Evolutionary conservation across 305 asterid species (phyloP).

Genomic region (Solanum hybrid): DNA sequence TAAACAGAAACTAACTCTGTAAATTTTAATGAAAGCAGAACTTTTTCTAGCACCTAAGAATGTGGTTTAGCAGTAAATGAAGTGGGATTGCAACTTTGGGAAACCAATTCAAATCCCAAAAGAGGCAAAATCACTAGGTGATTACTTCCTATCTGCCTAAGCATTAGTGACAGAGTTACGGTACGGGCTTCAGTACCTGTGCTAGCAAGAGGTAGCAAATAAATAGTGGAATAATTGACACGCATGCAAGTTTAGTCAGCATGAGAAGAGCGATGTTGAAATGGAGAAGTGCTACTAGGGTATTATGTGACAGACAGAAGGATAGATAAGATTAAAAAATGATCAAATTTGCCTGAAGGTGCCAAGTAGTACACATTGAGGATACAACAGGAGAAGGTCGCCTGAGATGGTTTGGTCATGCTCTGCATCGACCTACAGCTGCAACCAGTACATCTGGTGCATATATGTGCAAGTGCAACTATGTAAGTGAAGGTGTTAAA

Average conservation of each 20-base stretch:
- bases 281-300: not conserved
- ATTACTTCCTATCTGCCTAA: not conserved
- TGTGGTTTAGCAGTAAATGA: not conserved
- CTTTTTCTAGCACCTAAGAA: not conserved
- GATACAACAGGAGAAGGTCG: not conserved
- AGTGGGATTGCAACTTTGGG: not conserved
- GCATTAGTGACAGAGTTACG: not conserved
- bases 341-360: not conserved
- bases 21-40: not conserved
- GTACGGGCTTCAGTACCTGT: not conserved
- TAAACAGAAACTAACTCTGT: not conserved
- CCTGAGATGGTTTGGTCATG: not conserved
- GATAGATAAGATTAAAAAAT: not conserved
- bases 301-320: not conserved
- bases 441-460: not conserved
- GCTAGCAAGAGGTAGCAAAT: not conserved
- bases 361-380: not conserved
- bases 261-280: not conserved
- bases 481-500: not conserved
- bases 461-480: not conserved
- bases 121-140: not conserved
- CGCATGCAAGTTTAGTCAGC: not conserved
- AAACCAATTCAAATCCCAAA: not conserved
- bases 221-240: not conserved
- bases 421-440: not conserved